Percentiles rank a stretch among this genome's conserved stretches.
Evolutionary conservation across 306 rosid genomes (phyloP).

Genomic region (Dalbergia cultrata): DNA sequence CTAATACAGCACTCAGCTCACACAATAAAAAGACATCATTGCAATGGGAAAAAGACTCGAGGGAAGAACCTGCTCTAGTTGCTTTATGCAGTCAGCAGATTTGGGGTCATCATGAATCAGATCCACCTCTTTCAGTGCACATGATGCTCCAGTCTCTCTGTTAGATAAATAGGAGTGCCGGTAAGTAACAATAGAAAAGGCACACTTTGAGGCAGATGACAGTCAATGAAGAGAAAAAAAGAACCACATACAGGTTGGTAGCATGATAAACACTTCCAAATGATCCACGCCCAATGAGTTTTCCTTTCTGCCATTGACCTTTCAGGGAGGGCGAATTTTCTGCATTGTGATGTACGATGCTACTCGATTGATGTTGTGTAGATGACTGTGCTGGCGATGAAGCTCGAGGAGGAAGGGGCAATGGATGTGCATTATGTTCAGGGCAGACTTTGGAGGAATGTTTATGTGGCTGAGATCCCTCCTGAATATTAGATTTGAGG

Average conservation of each 20-base stretch:
- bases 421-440: constrained; percentile 76
- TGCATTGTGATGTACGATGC: constrained; percentile 37
- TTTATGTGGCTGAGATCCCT: constrained; percentile 50
- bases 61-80: constrained; percentile 82
- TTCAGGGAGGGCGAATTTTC: constrained; percentile 66
- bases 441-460: constrained; percentile 50
- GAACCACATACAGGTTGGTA: constrained; percentile 70
- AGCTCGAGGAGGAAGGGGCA: constrained; percentile 88
- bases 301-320: constrained; percentile 94
- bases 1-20: not conserved
- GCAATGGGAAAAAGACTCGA: constrained; percentile 36
- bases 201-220: constrained; percentile 35
- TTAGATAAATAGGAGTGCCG: constrained; percentile 35
- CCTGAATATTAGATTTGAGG: constrained; percentile 51
- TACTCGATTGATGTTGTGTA: constrained; percentile 44
- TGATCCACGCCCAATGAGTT: constrained; percentile 90
- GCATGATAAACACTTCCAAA: constrained; percentile 91
- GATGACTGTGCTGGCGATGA: constrained; percentile 52
- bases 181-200: constrained; percentile 23
- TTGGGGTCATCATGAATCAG: constrained; percentile 92
- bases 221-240: constrained; percentile 35
- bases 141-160: constrained; percentile 93
- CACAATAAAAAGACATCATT: not conserved
- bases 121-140: constrained; percentile 98
- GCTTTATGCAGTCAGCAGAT: constrained; percentile 83